phyloP scores from a whole-genome alignment of 176 grass and related monocot genomes.

The Triticum aestivum region IWGSC_CS_RefSeq_v2.1 NC_057814.1:399577313-399577812 shows the following conservation, averaged over 20 bases:
- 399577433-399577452: neutral
- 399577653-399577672: neutral
- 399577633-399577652: constrained; percentile 9
- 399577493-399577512: constrained; percentile 6
- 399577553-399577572: neutral
- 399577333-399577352: constrained; percentile 86
- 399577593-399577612: neutral
- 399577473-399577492: constrained; percentile 12
- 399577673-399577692: constrained; percentile 3
- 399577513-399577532: constrained; percentile 9
- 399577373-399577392: constrained; percentile 57
- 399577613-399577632: neutral
- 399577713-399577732: neutral
- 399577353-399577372: constrained; percentile 82
- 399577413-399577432: neutral
- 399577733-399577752: constrained; percentile 22
- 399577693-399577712: constrained; percentile 16
- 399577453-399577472: constrained; percentile 27
- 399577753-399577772: constrained; percentile 38
- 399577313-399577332: constrained; percentile 78
- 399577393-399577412: constrained; percentile 24
- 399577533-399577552: constrained; percentile 1
- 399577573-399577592: neutral
- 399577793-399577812: constrained; percentile 77
- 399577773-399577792: constrained; percentile 99